Base-by-base conservation (phyloP, 2,329 filamentous ascomycete genomes). In the Verticillium klebahnii region DNA sequence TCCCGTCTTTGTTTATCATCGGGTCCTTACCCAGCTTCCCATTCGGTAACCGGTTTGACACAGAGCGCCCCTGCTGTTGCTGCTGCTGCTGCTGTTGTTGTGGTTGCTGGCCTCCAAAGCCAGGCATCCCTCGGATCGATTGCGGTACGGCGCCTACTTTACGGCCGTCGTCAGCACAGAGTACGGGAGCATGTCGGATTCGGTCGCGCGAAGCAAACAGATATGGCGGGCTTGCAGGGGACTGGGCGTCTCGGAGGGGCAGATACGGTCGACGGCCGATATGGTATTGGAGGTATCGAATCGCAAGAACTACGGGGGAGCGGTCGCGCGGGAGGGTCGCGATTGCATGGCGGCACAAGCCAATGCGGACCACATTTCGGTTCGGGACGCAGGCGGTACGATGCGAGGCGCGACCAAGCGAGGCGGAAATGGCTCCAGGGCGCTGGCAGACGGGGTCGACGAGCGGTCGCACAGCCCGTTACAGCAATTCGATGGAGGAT, bases 101-200 rank as follows among this genome's bases (percentile, higher is more conserved):
- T 73, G 85, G 84, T 73, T 85, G 85, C 68, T 86, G 85, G 68
- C 78, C 78, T 67, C 80, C 81, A 72, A 87, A 89, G 65, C 82
- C 83, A 69, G 85, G 85, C 75, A 89, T 82, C 69, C 85, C 84
- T 68, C 86, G 83, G 69, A 89, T 73, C 70, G 84, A 79, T 75
- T 87, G 86, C 68, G 85, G 85, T 77, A 85, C 82, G 70, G 83
- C 80, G 75, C 83, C 83, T 86, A 72, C 40, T 56, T 17, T 60
- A 69, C 60, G 61, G 64, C 62, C 61, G 67, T 67, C 62, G 73
- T 77, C 73, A 78, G 76, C 71, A 19, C 25, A 32, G n/a, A 34
- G 54, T 56, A 50, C 19, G 19, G 45, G 23, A n/a, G n/a, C 45
- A 23, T 50, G 11, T 11, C 23, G n/a, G 19, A 25, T 11, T 8